Base-by-base conservation (phyloP, 495 filamentous ascomycete species). In the Xylaria telfairii region DNA sequence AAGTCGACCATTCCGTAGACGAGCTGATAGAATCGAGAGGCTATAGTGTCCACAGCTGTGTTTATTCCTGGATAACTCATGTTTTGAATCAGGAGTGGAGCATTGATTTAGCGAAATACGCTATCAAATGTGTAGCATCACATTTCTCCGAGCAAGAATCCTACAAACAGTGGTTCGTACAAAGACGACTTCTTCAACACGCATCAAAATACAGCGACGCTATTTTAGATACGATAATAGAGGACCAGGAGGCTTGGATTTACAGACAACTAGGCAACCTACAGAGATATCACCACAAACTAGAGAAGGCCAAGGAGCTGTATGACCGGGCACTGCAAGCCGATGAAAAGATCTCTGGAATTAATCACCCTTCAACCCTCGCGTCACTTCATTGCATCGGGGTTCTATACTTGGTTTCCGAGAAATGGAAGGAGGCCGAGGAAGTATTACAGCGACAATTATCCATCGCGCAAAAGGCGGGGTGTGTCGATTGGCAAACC, bases 1-100 rank as follows among this genome's bases (percentile, higher is more conserved):
- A 61, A 21, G 10, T 42, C n/a, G 1, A 61, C 37, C 15, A 28
- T 41, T 61, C 57, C 28, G 12, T 8, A 2, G 30, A 57, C 15
- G 26, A 53, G 49, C 21, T 34, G 2, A n/a, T 6, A 57, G 53
- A 57, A 34, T 57, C 54, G n/a, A 57, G 54, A 34, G 28, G 28
- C 19, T 57, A 57, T 17, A 57, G 54, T 28, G 54, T 57, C 15
- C 28, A 57, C 6, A 34, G 54, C 19, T 57, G 54, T 57, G 54
- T 57, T 34, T 21, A 57, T 57, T 57, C 54, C 4, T 57, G 54
- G 54, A 57, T 57, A 34, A 57, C 54, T 34, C 30, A 34, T 34
- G 28, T 57, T 32, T 17, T 57, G 15, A 34, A 34, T 28, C 28
- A 34, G 34, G 28, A 34, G 15, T 7, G 12, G 12, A 57, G 30